Percentiles rank a stretch among this genome's conserved stretches.
These are phyloP conservation scores for Chrysoporthe puriensis DNA, from an alignment of 2,329 filamentous ascomycete genomes.

Conservation along the genomic window DNA sequence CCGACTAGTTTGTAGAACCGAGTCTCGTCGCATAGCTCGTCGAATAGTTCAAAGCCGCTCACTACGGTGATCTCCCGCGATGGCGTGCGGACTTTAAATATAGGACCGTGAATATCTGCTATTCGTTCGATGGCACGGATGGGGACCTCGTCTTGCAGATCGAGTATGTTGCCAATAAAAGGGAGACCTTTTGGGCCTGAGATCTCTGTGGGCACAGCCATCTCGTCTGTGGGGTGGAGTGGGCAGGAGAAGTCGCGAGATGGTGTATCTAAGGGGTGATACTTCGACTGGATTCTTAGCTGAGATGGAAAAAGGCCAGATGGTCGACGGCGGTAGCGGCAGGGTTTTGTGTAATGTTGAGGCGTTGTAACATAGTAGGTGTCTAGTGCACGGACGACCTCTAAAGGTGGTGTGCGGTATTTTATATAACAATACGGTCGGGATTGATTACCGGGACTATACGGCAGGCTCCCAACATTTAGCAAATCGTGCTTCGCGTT, in stretches of 20 bases:
- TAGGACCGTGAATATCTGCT: constrained; percentile 29
- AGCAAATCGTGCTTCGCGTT: neutral
- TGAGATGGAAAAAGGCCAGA: neutral
- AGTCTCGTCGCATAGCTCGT: constrained; percentile 37
- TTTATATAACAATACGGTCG: neutral
- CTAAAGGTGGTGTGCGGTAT: neutral
- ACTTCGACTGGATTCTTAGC: neutral
- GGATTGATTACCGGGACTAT: neutral
- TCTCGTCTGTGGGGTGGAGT: neutral
- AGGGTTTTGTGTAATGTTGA: neutral
- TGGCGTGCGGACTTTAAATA: constrained; percentile 20
- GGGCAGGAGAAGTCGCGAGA: neutral
- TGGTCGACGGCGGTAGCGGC: neutral
- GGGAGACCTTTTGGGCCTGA: constrained; percentile 30
- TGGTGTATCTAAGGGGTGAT: neutral
- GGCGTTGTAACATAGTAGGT: neutral
- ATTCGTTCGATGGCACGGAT: constrained; percentile 24
- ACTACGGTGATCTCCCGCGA: neutral
- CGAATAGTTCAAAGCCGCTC: constrained; percentile 37
- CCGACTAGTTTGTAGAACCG: constrained; percentile 27
- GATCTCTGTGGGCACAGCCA: constrained; percentile 14
- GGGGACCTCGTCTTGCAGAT: constrained; percentile 29
- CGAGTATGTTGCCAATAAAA: constrained; percentile 31
- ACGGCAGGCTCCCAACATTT: neutral
- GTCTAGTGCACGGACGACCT: neutral